Evolutionary conservation across 768 basidiomycete species (phyloP).

Genomic region (Psilocybe cyanescens): DNA sequence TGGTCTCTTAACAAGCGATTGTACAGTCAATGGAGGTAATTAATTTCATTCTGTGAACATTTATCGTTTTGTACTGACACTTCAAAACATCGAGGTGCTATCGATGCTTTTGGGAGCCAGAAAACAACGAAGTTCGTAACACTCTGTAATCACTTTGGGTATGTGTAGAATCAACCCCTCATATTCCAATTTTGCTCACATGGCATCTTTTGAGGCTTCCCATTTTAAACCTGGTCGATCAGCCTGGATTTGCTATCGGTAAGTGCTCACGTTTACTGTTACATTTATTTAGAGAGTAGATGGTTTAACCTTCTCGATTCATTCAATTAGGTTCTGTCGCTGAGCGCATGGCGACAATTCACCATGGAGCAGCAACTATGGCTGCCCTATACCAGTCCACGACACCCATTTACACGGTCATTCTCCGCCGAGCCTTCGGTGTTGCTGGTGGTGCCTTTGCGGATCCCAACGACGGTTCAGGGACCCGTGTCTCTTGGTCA

Average conservation of each 20-base stretch:
- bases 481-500: conserved; percentile 41
- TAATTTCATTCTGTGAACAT: neutral
- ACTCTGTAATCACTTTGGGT: conserved; percentile 47
- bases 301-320: neutral
- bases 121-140: conserved; percentile 40
- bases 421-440: conserved; percentile 42
- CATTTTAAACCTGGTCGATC: conserved; percentile 43
- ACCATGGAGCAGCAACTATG: conserved; percentile 41
- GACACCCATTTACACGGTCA: conserved; percentile 40
- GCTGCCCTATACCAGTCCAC: conserved; percentile 40
- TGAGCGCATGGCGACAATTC: conserved; percentile 41
- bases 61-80: neutral
- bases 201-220: conserved; percentile 29
- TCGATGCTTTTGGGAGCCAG: conserved; percentile 42
- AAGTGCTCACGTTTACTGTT: neutral
- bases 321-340: conserved; percentile 32
- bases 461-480: conserved; percentile 38
- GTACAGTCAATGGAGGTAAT: conserved; percentile 40
- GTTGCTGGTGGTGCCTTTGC: conserved; percentile 43
- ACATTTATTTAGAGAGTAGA: neutral
- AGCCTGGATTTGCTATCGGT: conserved; percentile 45
- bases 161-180: neutral
- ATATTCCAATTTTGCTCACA: neutral
- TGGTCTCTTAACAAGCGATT: conserved; percentile 42
- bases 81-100: conserved; percentile 32